phyloP scores from a whole-genome alignment of 768 basidiomycete species.

The Cantharellus anzutake region DNA sequence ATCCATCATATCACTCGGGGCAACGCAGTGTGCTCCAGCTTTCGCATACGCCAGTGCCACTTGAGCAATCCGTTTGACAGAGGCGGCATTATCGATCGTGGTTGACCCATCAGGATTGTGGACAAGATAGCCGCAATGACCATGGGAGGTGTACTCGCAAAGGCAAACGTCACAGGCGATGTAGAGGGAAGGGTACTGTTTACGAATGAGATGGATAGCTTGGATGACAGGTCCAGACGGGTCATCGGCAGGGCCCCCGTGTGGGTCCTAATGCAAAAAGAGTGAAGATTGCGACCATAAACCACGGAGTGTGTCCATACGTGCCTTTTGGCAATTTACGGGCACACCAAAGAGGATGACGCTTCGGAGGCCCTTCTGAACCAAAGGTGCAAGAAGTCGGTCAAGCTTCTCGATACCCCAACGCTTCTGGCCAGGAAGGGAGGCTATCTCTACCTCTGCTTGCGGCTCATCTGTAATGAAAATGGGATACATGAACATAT shows the following conservation, averaged over 20 bases:
- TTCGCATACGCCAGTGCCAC: conserved; percentile 83
- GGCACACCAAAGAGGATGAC: conserved; percentile 95
- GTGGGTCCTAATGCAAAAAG: neutral
- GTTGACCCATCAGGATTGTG: conserved; percentile 31
- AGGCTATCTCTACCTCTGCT: conserved; percentile 52
- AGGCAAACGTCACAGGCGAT: conserved; percentile 93
- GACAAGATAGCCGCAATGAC: conserved; percentile 71
- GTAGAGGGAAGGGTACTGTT: conserved; percentile 66
- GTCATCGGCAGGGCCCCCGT: conserved; percentile 75
- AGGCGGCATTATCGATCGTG: conserved; percentile 57
- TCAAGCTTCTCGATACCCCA: conserved; percentile 95
- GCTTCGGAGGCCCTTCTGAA: conserved; percentile 74
- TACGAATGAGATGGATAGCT: conserved; percentile 62
- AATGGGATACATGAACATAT: conserved; percentile 98
- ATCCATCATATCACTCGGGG: conserved; percentile 99
- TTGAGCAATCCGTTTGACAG: conserved; percentile 74
- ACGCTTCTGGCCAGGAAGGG: conserved; percentile 69
- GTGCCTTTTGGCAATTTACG: conserved; percentile 54
- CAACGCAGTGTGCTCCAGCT: conserved; percentile 96
- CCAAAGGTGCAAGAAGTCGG: conserved; percentile 67
- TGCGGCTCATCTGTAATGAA: conserved; percentile 92
- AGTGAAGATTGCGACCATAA: neutral
- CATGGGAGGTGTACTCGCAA: conserved; percentile 99
- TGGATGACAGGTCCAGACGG: conserved; percentile 79
- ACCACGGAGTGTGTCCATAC: neutral